phyloP scores from a whole-genome alignment of 768 basidiomycete genomes.

The Multifurca ochricompacta region DNA sequence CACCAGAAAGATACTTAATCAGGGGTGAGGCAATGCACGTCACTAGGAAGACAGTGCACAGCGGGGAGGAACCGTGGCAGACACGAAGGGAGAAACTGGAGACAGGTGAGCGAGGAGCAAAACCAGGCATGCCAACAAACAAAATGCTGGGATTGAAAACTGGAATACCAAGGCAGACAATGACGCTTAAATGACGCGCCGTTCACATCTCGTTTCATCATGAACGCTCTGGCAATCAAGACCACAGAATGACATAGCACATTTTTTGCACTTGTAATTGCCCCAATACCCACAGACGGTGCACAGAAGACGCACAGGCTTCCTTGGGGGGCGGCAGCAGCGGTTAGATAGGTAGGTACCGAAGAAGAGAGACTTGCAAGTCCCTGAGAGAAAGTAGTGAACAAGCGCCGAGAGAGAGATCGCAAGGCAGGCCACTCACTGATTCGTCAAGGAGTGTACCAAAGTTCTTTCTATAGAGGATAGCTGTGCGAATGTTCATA shows the following conservation, averaged over 20 bases:
- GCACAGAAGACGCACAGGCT: slow-evolving; percentile 67
- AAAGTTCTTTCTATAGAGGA: slow-evolving; percentile 78
- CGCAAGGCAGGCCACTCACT: slow-evolving; percentile 36
- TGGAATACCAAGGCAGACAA: background rate
- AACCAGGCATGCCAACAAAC: background rate
- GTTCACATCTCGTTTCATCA: slow-evolving; percentile 74
- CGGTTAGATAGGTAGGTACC: slow-evolving; percentile 66
- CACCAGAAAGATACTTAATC: too few species aligned
- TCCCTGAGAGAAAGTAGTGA: slow-evolving; percentile 35
- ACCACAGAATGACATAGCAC: slow-evolving; percentile 72
- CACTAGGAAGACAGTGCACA: too few species aligned
- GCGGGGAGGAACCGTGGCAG: background rate
- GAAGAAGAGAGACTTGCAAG: slow-evolving; percentile 45
- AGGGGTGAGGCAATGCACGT: too few species aligned
- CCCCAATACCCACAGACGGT: slow-evolving; percentile 87
- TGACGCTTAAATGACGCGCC: slow-evolving; percentile 46
- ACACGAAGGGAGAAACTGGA: background rate
- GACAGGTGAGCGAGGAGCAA: background rate
- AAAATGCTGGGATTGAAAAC: background rate
- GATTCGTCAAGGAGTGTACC: slow-evolving; percentile 70
- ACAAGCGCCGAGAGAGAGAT: background rate
- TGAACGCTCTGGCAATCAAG: slow-evolving; percentile 66
- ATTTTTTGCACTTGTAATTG: slow-evolving; percentile 68
- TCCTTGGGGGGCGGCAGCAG: slow-evolving; percentile 48
- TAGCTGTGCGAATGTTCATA: slow-evolving; percentile 70